Evolutionary conservation across 208 protist genomes (phyloP).

Genomic region (Trypanosomatidae sp.): DNA sequence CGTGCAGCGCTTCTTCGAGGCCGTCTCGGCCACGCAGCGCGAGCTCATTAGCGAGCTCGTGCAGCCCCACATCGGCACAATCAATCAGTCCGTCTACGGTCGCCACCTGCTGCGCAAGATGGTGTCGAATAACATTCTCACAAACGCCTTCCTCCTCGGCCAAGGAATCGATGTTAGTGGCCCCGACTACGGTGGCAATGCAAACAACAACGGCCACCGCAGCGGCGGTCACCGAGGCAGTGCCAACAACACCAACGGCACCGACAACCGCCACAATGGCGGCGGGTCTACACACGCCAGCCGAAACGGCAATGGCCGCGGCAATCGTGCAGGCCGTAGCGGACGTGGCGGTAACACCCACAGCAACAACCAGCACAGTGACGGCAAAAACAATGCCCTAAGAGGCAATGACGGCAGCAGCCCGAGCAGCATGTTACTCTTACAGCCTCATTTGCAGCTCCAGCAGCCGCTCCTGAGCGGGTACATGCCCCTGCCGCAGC

Average conservation of each 20-base stretch:
- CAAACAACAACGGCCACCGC: conserved; percentile 27
- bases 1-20: conserved; percentile 95
- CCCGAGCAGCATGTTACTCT: conserved; percentile 10
- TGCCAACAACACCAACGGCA: conserved; percentile 5
- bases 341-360: conserved; percentile 15
- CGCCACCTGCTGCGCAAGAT: conserved; percentile 80
- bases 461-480: conserved; percentile 5
- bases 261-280: conserved; percentile 13
- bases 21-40: conserved; percentile 46
- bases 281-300: conserved; percentile 3
- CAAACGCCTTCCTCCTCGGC: conserved; percentile 28
- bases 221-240: conserved; percentile 4
- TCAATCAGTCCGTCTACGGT: conserved; percentile 68
- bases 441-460: conserved; percentile 17
- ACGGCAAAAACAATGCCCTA: conserved; percentile 26
- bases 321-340: conserved; percentile 10
- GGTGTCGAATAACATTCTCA: conserved; percentile 58
- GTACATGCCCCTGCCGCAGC: conserved; percentile 16
- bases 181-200: conserved; percentile 34
- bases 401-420: conserved; percentile 18
- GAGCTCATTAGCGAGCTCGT: conserved; percentile 53
- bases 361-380: conserved; percentile 11
- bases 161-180: conserved; percentile 38
- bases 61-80: conserved; percentile 40
- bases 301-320: conserved; percentile 11